phyloP scores from a whole-genome alignment of 75 land plant genomes.

The Sequoia sempervirens region DNA sequence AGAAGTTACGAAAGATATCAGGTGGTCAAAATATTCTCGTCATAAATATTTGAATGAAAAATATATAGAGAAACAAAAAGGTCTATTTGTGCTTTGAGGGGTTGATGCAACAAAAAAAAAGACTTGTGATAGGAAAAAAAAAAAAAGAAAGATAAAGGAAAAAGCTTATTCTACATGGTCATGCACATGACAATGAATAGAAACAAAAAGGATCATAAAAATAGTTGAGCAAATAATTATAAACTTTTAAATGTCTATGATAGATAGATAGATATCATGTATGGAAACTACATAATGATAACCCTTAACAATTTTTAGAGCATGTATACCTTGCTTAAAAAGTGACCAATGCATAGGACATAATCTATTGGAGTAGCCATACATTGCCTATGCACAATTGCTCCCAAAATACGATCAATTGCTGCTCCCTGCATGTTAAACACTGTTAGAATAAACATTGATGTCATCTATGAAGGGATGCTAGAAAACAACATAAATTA shows the following conservation, averaged over 20 bases:
- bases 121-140: not conserved
- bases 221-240: not conserved
- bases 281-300: not conserved
- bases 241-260: not conserved
- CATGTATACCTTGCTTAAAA: conserved; percentile 35
- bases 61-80: not conserved
- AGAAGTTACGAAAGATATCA: not conserved
- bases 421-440: conserved; percentile 42
- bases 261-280: not conserved
- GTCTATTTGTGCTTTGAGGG: not conserved
- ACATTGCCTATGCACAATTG: conserved; percentile 31
- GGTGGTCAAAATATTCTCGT: not conserved
- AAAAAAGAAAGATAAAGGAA: not conserved
- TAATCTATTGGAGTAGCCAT: conserved; percentile 32
- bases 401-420: conserved; percentile 45
- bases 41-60: not conserved
- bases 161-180: not conserved
- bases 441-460: not conserved
- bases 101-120: not conserved
- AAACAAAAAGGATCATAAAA: no score
- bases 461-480: not conserved
- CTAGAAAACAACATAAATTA: not conserved
- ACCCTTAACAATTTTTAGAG: not conserved
- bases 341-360: conserved; percentile 46
- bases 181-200: not conserved